phyloP scores from a whole-genome alignment of 495 filamentous ascomycete species.

The Aspergillus baeticus region DNA sequence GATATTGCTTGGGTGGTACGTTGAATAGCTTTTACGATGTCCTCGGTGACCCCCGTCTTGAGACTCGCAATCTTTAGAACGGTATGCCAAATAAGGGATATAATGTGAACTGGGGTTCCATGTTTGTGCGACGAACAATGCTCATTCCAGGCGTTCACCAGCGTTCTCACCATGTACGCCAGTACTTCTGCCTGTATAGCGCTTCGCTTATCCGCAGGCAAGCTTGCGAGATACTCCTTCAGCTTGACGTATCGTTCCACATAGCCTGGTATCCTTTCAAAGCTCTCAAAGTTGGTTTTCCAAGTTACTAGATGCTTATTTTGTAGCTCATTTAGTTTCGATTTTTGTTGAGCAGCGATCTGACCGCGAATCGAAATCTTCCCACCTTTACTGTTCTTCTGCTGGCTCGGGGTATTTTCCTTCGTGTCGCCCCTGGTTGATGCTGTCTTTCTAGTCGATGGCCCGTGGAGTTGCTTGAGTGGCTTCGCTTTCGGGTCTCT shows the following conservation, averaged over 20 bases:
- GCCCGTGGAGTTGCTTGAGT: background rate
- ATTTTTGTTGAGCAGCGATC: background rate
- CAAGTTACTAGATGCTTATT: constrained; percentile 10
- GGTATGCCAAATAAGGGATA: constrained; percentile 20
- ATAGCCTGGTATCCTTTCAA: constrained; percentile 28
- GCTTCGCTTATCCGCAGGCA: constrained; percentile 26
- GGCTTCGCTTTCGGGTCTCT: constrained; percentile 12
- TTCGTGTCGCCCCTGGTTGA: no score
- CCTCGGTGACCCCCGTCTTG: constrained; percentile 26
- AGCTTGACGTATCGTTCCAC: constrained; percentile 41
- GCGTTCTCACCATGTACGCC: constrained; percentile 43
- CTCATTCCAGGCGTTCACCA: constrained; percentile 27
- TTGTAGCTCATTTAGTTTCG: background rate
- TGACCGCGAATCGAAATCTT: constrained; percentile 4
- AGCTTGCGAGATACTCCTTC: constrained; percentile 38
- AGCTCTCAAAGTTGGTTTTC: constrained; percentile 9
- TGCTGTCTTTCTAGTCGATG: no score
- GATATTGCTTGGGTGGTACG: constrained; percentile 25
- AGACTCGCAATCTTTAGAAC: constrained; percentile 17
- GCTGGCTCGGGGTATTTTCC: background rate
- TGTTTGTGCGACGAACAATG: background rate
- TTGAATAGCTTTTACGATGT: constrained; percentile 20
- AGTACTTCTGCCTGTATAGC: constrained; percentile 38
- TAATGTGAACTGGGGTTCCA: background rate
- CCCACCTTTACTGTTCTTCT: background rate